Conservation (phyloP, 2,329 filamentous ascomycete genomes). For the Fusarium zealandicum region DNA sequence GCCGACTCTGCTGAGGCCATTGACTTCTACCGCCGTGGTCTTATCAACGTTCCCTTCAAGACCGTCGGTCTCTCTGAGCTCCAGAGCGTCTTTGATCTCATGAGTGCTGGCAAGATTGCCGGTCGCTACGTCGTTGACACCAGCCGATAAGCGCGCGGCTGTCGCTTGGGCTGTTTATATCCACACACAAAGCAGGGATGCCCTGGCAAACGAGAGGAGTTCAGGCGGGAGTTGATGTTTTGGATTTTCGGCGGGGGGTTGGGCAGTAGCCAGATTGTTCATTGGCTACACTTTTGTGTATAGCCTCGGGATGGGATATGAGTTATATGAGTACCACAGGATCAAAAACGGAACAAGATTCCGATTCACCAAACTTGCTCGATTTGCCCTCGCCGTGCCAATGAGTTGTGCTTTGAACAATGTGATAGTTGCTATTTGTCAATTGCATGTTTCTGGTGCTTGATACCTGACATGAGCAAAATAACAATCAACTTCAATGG, state of each 20-base stretch:
- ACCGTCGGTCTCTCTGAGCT: conserved; percentile 81
- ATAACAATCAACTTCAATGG: no score
- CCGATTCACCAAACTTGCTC: conserved; percentile 15
- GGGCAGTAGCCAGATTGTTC: conserved; percentile 33
- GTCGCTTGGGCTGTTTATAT: conserved; percentile 15
- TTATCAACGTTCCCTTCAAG: conserved; percentile 91
- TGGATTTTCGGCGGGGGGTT: conserved; percentile 37
- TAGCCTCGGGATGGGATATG: conserved; percentile 32
- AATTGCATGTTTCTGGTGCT: not conserved
- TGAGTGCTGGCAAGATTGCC: conserved; percentile 74
- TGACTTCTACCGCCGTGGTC: conserved; percentile 83
- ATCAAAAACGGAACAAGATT: conserved; percentile 38
- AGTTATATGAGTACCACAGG: conserved; percentile 39
- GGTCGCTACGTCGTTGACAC: conserved; percentile 83
- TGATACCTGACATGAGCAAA: no score
- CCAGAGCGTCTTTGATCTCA: conserved; percentile 78
- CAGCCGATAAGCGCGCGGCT: conserved; percentile 57
- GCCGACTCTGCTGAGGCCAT: conserved; percentile 87
- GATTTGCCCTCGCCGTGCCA: no score
- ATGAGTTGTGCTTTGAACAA: no score
- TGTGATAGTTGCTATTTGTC: not conserved
- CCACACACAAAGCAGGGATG: conserved; percentile 28
- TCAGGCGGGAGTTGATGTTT: conserved; percentile 40
- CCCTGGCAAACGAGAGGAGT: conserved; percentile 37
- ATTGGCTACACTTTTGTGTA: conserved; percentile 35